Evolutionary conservation across 495 filamentous ascomycete species (phyloP).

Genomic region (Bombardia bombarda): DNA sequence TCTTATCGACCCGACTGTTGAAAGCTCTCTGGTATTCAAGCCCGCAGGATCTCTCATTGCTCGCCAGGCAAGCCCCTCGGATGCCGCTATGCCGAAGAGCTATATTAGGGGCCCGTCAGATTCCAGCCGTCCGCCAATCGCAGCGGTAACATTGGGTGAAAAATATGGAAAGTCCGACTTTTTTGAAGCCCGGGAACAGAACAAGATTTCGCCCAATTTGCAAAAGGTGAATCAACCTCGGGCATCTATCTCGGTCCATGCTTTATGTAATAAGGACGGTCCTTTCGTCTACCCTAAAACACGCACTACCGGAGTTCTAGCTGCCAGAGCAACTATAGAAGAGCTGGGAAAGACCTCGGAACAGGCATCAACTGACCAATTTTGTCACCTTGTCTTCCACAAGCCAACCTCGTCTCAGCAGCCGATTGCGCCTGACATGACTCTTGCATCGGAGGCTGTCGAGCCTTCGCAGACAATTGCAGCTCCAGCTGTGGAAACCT

Average conservation of each 20-base stretch:
- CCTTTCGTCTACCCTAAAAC: neutral
- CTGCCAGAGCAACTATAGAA: neutral
- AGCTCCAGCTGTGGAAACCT: no score
- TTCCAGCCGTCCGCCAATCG: neutral
- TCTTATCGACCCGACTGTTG: neutral
- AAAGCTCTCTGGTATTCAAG: neutral
- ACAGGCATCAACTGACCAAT: neutral
- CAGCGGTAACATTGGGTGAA: slow-evolving; percentile 20
- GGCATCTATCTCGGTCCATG: slow-evolving; percentile 4
- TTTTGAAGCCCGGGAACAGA: slow-evolving; percentile 32
- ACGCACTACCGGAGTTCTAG: neutral
- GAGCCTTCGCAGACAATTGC: no score
- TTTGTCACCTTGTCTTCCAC: no score
- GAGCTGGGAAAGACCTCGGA: neutral
- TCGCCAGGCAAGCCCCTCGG: slow-evolving; percentile 33
- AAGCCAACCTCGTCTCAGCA: no score
- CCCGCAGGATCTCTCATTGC: neutral
- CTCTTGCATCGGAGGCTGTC: no score
- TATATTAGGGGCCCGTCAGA: neutral
- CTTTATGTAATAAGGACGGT: slow-evolving; percentile 7
- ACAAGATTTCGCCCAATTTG: slow-evolving; percentile 13
- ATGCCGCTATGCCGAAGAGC: slow-evolving; percentile 36
- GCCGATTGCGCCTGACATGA: no score
- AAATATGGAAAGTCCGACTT: slow-evolving; percentile 31
- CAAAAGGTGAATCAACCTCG: neutral